Conservation (phyloP, 1,284 basidiomycete species). For the Ceratobasidium theobromae region DNA sequence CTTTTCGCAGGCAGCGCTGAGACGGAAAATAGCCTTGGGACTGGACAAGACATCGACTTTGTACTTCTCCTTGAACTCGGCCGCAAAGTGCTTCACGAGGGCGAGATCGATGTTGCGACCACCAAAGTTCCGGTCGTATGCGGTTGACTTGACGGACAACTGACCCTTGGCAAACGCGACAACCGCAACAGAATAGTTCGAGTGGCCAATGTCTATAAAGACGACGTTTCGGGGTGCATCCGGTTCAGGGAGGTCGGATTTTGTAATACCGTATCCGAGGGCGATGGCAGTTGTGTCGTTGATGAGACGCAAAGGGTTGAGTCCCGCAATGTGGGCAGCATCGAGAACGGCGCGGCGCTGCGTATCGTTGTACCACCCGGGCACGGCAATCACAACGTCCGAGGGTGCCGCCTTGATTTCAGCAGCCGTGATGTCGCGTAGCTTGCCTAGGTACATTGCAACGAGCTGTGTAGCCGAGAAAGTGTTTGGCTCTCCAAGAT, state of each 20-base stretch:
- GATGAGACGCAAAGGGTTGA: constrained; percentile 89
- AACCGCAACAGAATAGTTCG: constrained; percentile 79
- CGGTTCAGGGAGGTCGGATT: constrained; percentile 80
- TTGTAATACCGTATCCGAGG: constrained; percentile 95
- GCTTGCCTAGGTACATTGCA: constrained; percentile 82
- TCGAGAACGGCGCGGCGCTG: constrained; percentile 87
- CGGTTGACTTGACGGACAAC: constrained; percentile 79
- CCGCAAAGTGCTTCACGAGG: constrained; percentile 81
- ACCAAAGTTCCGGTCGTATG: constrained; percentile 88
- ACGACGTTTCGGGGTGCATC: constrained; percentile 83
- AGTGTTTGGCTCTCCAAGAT: constrained; percentile 73
- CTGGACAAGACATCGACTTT: constrained; percentile 89
- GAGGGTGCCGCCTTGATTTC: constrained; percentile 85
- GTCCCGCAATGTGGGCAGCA: constrained; percentile 82
- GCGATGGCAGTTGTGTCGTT: constrained; percentile 93
- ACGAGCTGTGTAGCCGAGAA: constrained; percentile 87
- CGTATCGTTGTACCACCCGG: constrained; percentile 91
- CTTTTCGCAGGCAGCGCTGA: constrained; percentile 74
- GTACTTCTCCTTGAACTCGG: constrained; percentile 91
- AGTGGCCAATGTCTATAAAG: constrained; percentile 93
- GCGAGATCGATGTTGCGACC: constrained; percentile 92
- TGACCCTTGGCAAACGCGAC: constrained; percentile 92
- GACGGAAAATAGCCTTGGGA: constrained; percentile 90
- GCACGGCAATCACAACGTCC: constrained; percentile 91
- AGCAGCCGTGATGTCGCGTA: constrained; percentile 77